Percentiles rank a stretch among this genome's conserved stretches.
Conservation (phyloP, 2,329 filamentous ascomycete species). For the Botryotinia convoluta region DNA sequence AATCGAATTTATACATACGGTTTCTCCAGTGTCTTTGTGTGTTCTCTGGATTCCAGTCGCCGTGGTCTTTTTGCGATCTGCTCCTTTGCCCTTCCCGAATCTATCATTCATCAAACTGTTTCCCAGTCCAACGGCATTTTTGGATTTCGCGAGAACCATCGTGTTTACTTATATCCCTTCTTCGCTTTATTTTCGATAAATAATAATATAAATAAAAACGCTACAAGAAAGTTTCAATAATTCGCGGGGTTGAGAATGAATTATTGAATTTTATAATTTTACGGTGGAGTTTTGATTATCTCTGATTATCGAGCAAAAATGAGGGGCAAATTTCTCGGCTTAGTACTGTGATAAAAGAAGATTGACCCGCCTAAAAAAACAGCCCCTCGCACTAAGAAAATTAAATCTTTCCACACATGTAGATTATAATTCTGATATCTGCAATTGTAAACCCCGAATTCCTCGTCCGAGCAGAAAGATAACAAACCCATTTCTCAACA, state of each 20-base stretch:
- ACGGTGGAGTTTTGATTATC: constrained; percentile 21
- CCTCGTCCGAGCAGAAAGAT: neutral
- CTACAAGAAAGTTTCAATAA: constrained; percentile 1
- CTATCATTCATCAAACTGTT: constrained; percentile 99
- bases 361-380: constrained; percentile 26
- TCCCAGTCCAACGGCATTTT: constrained; percentile 90
- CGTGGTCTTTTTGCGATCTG: constrained; percentile 72
- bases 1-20: constrained; percentile 44
- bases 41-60: constrained; percentile 57
- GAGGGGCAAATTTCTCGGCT: constrained; percentile 22
- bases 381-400: constrained; percentile 15
- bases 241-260: neutral
- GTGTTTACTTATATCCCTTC: constrained; percentile 22
- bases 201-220: neutral
- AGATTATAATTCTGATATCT: constrained; percentile 10
- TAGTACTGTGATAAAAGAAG: constrained; percentile 4
- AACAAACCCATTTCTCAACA: neutral
- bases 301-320: constrained; percentile 29
- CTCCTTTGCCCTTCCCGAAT: constrained; percentile 88
- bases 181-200: neutral
- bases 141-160: constrained; percentile 86
- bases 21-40: constrained; percentile 76
- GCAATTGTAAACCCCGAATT: neutral
- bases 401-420: constrained; percentile 22
- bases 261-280: constrained; percentile 38